A percentile compares a stretch with the other conserved stretches of the same genome.
Evolutionary conservation across 163 green algal genomes (phyloP).

Genomic region (Chlamydomonas reinhardtii): DNA sequence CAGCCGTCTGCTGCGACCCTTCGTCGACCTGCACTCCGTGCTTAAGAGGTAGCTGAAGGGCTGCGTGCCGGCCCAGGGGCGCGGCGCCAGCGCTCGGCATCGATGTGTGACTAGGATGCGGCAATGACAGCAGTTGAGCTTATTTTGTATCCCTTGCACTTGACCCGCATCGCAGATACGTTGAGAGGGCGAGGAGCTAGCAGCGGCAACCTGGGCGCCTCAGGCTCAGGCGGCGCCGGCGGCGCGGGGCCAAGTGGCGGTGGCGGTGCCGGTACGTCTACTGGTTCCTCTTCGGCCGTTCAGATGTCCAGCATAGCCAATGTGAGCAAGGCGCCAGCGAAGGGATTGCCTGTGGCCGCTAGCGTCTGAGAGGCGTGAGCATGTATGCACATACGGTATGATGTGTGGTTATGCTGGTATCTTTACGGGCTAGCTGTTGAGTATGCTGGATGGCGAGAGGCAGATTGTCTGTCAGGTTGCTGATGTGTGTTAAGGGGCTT

Average conservation of each 20-base stretch:
- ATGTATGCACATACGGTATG: background rate
- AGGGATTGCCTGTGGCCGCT: background rate
- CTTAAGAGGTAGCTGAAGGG: slow-evolving; percentile 27
- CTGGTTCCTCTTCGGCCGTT: background rate
- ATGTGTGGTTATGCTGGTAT: too few relatives aligned
- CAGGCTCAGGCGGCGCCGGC: background rate
- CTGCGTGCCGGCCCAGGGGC: too few relatives aligned
- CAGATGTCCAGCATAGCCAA: slow-evolving; percentile 7
- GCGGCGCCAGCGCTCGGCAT: too few relatives aligned
- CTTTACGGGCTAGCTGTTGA: too few relatives aligned
- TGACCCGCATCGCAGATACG: slow-evolving; percentile 28
- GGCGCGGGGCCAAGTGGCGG: background rate
- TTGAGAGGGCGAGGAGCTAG: slow-evolving; percentile 53
- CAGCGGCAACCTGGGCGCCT: background rate
- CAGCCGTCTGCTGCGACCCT: slow-evolving; percentile 37
- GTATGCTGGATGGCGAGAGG: too few relatives aligned
- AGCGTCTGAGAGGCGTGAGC: background rate
- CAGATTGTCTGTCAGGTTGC: too few relatives aligned
- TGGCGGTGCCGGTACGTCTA: background rate
- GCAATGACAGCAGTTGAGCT: too few relatives aligned
- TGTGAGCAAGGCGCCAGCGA: background rate
- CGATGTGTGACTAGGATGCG: too few relatives aligned
- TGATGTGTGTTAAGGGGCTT: too few relatives aligned
- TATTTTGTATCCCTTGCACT: background rate
- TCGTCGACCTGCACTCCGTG: slow-evolving; percentile 21